These are phyloP conservation scores for Quercus bicolor DNA, from an alignment of 306 rosid genomes.

Conservation along the genomic window DNA sequence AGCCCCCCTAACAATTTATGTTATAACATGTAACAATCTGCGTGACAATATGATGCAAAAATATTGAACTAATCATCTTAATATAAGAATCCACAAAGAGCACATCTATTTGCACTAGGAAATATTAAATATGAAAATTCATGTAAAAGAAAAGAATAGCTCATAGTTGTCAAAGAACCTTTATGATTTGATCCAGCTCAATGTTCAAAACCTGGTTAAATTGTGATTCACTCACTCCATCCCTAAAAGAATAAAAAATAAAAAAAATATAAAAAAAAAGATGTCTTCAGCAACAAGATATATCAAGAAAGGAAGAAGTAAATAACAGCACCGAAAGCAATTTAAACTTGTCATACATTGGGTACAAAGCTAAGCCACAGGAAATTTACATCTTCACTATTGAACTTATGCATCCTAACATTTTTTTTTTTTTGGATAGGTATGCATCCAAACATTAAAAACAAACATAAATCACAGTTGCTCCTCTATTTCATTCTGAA, in stretches of 20 bases:
- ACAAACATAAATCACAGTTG: background rate
- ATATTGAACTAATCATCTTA: background rate
- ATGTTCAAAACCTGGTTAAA: constrained; percentile 79
- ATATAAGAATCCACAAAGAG: background rate
- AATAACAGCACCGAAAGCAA: background rate
- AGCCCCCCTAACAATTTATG: background rate
- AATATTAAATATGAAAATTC: background rate
- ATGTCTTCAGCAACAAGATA: constrained; percentile 2
- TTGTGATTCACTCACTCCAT: constrained; percentile 92
- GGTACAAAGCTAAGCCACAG: background rate
- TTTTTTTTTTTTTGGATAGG: background rate
- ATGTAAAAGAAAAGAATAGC: background rate
- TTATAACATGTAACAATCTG: background rate
- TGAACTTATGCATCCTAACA: background rate
- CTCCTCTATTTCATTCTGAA: background rate
- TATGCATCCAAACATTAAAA: background rate
- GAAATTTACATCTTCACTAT: background rate
- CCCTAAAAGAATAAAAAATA: constrained; percentile 49
- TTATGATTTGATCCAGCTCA: constrained; percentile 79
- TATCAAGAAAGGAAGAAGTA: constrained; percentile 1
- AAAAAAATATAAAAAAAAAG: constrained; percentile 12
- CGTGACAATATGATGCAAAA: background rate
- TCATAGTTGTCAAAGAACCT: constrained; percentile 48
- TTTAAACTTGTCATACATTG: background rate
- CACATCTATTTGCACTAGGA: background rate